These are phyloP conservation scores for Penicillium robsamsonii DNA, from an alignment of 495 filamentous ascomycete genomes.

Conservation along the genomic window DNA sequence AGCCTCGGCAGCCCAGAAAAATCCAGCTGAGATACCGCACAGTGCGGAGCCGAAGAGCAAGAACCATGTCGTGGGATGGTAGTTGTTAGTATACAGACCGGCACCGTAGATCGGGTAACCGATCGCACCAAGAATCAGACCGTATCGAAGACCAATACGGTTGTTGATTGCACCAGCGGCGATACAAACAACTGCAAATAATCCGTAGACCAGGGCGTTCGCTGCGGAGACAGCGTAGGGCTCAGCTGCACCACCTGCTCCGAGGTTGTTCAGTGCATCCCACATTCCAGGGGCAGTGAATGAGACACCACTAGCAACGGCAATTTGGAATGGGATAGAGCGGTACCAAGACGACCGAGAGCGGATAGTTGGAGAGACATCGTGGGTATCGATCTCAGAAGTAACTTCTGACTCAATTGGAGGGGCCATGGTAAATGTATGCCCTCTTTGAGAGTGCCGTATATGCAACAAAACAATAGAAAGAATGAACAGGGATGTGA, in stretches of 20 bases:
- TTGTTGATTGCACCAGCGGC: slow-evolving; percentile 38
- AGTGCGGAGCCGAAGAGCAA: slow-evolving; percentile 61
- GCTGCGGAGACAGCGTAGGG: slow-evolving; percentile 35
- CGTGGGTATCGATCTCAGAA: background rate
- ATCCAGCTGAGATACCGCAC: slow-evolving; percentile 61
- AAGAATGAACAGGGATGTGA: background rate
- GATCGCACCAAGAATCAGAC: slow-evolving; percentile 56
- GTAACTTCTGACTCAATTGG: background rate
- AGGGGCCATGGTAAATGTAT: background rate
- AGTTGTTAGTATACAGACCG: slow-evolving; percentile 64
- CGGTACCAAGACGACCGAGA: slow-evolving; percentile 18
- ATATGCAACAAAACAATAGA: background rate
- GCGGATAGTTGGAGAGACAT: background rate
- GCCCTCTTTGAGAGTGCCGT: background rate
- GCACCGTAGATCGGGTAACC: slow-evolving; percentile 46
- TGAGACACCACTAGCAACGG: slow-evolving; percentile 33
- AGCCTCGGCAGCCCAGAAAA: slow-evolving; percentile 66
- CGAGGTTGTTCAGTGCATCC: slow-evolving; percentile 37
- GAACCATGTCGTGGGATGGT: slow-evolving; percentile 60
- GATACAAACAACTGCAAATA: slow-evolving; percentile 35
- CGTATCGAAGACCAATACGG: slow-evolving; percentile 58
- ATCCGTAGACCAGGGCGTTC: slow-evolving; percentile 33
- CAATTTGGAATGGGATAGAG: slow-evolving; percentile 34
- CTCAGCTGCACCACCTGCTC: slow-evolving; percentile 35
- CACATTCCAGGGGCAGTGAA: slow-evolving; percentile 38